These are phyloP conservation scores for Nematodospora anomalae DNA, from an alignment of 1,139 yeast species.

Conservation along the genomic window DNA sequence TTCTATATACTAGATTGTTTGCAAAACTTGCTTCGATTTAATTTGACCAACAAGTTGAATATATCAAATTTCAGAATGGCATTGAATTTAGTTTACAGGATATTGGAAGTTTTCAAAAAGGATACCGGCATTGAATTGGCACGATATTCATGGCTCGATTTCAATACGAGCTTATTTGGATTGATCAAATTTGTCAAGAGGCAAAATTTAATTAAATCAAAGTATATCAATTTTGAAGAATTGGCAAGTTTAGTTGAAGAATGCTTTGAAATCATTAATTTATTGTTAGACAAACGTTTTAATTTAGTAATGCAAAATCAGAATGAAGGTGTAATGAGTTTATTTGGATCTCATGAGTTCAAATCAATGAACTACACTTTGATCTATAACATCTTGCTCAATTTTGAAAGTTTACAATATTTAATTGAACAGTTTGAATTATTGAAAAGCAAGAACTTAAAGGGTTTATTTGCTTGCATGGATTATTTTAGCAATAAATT, in stretches of 20 bases:
- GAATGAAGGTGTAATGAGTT: conserved; percentile 10
- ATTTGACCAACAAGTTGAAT: conserved; percentile 37
- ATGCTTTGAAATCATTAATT: conserved; percentile 25
- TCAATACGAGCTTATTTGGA: conserved; percentile 27
- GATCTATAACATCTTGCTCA: conserved; percentile 33
- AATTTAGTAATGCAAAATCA: conserved; percentile 16
- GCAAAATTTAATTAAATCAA: conserved; percentile 19
- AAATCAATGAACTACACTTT: conserved; percentile 26
- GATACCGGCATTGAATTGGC: conserved; percentile 12
- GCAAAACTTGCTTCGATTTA: conserved; percentile 39
- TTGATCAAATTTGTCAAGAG: conserved; percentile 29
- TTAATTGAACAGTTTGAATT: conserved; percentile 17
- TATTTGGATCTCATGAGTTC: conserved; percentile 15
- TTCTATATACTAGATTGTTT: conserved; percentile 41
- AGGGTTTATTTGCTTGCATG: conserved; percentile 22
- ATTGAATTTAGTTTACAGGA: conserved; percentile 25
- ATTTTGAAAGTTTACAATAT: conserved; percentile 26
- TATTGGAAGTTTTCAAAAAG: conserved; percentile 14
- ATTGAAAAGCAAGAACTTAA: conserved; percentile 12
- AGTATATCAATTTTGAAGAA: conserved; percentile 17
- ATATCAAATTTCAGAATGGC: conserved; percentile 30
- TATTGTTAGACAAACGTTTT: conserved; percentile 18
- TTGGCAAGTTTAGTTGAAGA: conserved; percentile 27
- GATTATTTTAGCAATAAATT: conserved; percentile 20
- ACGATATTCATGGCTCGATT: conserved; percentile 31